These are phyloP conservation scores for Huntiella omanensis DNA, from an alignment of 2,329 filamentous ascomycete species.

Conservation along the genomic window DNA sequence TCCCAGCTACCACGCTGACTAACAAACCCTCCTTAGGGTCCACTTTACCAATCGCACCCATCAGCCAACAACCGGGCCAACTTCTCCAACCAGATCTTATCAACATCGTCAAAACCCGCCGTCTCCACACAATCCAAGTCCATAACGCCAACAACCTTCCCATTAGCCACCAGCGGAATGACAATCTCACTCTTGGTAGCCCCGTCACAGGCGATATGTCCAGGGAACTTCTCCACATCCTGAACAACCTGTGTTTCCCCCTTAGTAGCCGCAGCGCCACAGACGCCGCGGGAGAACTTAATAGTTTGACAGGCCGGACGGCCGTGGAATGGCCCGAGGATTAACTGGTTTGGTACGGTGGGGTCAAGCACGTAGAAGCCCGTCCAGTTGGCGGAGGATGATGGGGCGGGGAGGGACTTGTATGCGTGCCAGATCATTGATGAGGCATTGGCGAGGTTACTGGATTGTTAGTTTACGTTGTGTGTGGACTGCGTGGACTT, in stretches of 20 bases:
- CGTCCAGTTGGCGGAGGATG: slow-evolving; percentile 57
- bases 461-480: slow-evolving; percentile 17
- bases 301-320: slow-evolving; percentile 68
- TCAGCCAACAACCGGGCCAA: slow-evolving; percentile 39
- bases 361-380: slow-evolving; percentile 56
- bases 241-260: slow-evolving; percentile 44
- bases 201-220: slow-evolving; percentile 67
- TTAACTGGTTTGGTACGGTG: slow-evolving; percentile 29
- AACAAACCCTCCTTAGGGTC: not conserved
- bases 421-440: slow-evolving; percentile 65
- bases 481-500: not conserved
- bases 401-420: slow-evolving; percentile 49
- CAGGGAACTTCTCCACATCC: slow-evolving; percentile 57
- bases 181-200: slow-evolving; percentile 66
- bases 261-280: slow-evolving; percentile 47
- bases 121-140: slow-evolving; percentile 57
- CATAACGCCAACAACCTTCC: slow-evolving; percentile 51
- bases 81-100: slow-evolving; percentile 45
- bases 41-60: slow-evolving; percentile 42
- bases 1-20: not conserved
- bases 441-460: slow-evolving; percentile 59
- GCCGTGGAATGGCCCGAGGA: slow-evolving; percentile 65
- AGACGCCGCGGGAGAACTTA: slow-evolving; percentile 53
- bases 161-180: slow-evolving; percentile 42
- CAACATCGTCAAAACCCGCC: slow-evolving; percentile 50